These are phyloP conservation scores for Botryotinia calthae DNA, from an alignment of 2,329 filamentous ascomycete species.

Conservation along the genomic window DNA sequence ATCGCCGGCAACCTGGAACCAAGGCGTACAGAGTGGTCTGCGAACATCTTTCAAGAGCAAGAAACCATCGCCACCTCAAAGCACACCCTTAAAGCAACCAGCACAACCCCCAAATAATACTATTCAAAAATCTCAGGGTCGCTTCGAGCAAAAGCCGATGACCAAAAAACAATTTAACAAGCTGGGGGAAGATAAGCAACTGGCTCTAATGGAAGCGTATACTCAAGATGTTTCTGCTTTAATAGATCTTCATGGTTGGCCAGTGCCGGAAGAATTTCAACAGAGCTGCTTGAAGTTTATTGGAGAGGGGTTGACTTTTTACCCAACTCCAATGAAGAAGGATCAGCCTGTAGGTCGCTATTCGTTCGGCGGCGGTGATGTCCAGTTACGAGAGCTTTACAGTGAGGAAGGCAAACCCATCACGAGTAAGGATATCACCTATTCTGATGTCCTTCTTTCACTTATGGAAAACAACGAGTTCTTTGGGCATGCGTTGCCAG, in stretches of 20 bases:
- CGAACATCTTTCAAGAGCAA: constrained; percentile 43
- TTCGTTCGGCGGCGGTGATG: background rate
- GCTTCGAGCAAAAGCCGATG: background rate
- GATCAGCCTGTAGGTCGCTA: background rate
- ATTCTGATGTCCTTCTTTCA: constrained; percentile 11
- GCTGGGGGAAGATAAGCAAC: background rate
- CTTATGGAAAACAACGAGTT: constrained; percentile 20
- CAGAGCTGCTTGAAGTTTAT: background rate
- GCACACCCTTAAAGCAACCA: background rate
- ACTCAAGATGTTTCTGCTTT: constrained; percentile 1
- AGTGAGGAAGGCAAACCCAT: constrained; percentile 19
- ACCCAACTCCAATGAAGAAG: background rate
- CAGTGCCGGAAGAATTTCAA: constrained; percentile 14
- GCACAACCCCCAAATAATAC: background rate
- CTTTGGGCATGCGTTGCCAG: background rate
- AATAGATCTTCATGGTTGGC: constrained; percentile 19
- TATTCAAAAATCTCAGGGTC: background rate
- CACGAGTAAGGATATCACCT: constrained; percentile 17
- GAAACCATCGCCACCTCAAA: background rate
- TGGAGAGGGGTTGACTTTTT: constrained; percentile 4
- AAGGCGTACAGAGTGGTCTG: constrained; percentile 42
- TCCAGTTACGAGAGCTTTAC: constrained; percentile 6
- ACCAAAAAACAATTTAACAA: background rate
- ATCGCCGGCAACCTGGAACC: constrained; percentile 41
- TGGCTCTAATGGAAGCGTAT: background rate